A percentile compares a stretch with the other conserved stretches of the same genome.
phyloP scores from a whole-genome alignment of 345 rosid species.

The Theobroma cacao region DNA sequence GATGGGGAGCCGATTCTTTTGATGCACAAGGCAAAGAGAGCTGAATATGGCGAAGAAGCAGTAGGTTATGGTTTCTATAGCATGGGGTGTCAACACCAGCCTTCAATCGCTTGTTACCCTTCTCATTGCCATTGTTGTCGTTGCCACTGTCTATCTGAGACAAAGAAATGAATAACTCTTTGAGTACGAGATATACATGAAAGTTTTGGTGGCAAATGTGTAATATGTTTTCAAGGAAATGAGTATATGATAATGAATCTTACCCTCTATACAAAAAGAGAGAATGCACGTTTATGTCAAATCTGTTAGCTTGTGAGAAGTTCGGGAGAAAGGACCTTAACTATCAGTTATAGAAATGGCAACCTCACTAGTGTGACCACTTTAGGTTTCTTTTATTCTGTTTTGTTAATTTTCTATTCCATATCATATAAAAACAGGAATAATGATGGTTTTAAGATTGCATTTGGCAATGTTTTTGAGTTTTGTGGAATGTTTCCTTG shows the following conservation, averaged over 20 bases:
- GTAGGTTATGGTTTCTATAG: conserved; percentile 22
- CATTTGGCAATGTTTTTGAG: conserved; percentile 17
- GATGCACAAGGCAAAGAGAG: background rate
- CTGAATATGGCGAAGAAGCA: conserved; percentile 40
- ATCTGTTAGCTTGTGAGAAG: conserved; percentile 72
- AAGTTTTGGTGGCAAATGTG: conserved; percentile 28
- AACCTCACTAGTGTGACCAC: conserved; percentile 73
- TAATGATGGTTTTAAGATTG: background rate
- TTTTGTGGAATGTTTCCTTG: conserved; percentile 14
- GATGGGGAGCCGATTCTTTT: background rate
- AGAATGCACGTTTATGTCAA: conserved; percentile 70
- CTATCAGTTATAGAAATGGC: conserved; percentile 84
- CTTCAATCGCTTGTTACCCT: conserved; percentile 62
- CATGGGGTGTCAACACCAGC: conserved; percentile 49
- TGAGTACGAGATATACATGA: background rate
- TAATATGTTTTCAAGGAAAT: conserved; percentile 67
- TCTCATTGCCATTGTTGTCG: conserved; percentile 46
- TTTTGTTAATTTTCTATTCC: background rate
- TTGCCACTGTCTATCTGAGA: conserved; percentile 46
- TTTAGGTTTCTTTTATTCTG: conserved; percentile 44
- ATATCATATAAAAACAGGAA: background rate
- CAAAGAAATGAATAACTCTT: conserved; percentile 25
- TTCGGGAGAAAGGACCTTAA: conserved; percentile 74
- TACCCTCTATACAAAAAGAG: conserved; percentile 74
- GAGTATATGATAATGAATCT: conserved; percentile 72